A percentile compares a stretch with the other conserved stretches of the same genome.
Conservation (phyloP, 2,329 filamentous ascomycete species). For the Botrytis hyacinthi region DNA sequence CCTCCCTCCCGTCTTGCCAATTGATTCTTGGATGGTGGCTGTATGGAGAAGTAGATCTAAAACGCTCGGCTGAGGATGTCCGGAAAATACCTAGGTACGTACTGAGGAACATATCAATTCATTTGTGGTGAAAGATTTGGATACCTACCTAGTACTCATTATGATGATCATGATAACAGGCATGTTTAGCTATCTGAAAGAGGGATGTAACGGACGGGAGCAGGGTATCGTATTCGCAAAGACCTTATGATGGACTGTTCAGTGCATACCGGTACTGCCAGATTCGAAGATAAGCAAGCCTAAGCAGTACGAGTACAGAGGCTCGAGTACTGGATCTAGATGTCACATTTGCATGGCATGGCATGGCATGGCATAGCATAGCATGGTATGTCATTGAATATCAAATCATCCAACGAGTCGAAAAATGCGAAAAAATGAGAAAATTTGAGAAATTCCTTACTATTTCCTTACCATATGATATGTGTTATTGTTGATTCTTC, state of each 20-base stretch:
- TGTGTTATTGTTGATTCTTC: neutral
- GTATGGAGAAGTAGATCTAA: neutral
- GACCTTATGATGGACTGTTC: slow-evolving; percentile 2
- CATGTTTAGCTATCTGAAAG: neutral
- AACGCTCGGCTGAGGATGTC: neutral
- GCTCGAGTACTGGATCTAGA: neutral
- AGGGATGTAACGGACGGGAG: neutral
- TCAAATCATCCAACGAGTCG: neutral
- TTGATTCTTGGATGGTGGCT: neutral
- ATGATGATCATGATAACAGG: neutral
- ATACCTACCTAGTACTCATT: neutral
- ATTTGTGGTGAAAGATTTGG: neutral
- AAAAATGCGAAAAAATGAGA: too few relatives aligned
- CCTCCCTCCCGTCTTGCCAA: neutral
- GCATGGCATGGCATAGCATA: too few relatives aligned
- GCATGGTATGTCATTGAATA: neutral
- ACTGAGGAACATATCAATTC: neutral
- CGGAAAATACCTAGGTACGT: neutral
- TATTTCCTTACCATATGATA: neutral
- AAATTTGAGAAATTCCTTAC: neutral
- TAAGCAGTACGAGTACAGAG: neutral
- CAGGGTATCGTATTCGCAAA: neutral
- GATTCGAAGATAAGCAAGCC: neutral
- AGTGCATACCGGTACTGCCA: neutral
- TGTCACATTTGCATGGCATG: neutral